Base-by-base conservation (phyloP, 75 land plant species). In the Gnetum montanum region DNA sequence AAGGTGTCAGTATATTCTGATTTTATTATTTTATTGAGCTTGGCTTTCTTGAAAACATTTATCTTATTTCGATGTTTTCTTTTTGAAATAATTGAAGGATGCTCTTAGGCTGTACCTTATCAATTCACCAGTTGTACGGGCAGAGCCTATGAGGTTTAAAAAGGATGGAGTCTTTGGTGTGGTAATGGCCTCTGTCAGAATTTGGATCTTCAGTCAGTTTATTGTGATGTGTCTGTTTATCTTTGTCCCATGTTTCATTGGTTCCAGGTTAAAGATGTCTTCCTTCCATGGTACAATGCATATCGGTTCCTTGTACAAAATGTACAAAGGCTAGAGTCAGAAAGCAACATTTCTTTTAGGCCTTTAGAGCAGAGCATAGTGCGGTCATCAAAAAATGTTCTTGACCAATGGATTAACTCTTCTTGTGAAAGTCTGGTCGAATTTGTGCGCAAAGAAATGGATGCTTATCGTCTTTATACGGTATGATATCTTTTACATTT, bases 221-320 rank as follows among this genome's bases (percentile, higher is more conserved):
- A 26, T 60, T 60, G 3, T 31, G 7, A 19, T 46, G 3, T 53
- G 28, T 49, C 37, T 49, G 38, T 16, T 62, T 11, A 30, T 34
- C 12, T 22, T 11, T 33, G 20, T 43, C 48, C 11, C 7, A 30
- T 20, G 15, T 22, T 31, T 22, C 23, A 24, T 28, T 35, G 1
- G n/a, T 12, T 43, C 6, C 67, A 93, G 98, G 98, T 93, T 45
- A 93, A 72, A 59, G 98, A 89, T 72, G 98, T 88, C 7, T 93
- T 93, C 47, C 76, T 93, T 37, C 98, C 98, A 30, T 93, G 98
- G 98, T 93, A 93, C 68, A 95, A 95, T 81, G 99, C 99, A 16
- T 95, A 95, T 60, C 78, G 99, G 53, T 95, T 95, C 60, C 73
- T 95, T 60, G 86, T 95, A 55, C 99, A 95, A 57, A 95, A 95